phyloP scores from a whole-genome alignment of 2,329 filamentous ascomycete genomes.

The Laburnicola sp. region DNA sequence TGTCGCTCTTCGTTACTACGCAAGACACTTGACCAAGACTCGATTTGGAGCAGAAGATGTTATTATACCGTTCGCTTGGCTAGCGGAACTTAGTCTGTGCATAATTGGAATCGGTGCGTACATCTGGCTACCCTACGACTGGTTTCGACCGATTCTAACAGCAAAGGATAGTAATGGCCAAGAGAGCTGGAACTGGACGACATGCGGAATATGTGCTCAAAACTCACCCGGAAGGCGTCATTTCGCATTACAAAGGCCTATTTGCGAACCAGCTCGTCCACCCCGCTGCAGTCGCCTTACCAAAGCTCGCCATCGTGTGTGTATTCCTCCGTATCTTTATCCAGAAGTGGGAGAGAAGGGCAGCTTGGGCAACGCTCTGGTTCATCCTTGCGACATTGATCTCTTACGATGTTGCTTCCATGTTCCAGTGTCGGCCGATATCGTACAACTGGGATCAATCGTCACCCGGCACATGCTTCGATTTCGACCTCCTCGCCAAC shows the following conservation, averaged over 20 bases:
- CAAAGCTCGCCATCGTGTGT: constrained; percentile 28
- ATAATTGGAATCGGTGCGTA: no score
- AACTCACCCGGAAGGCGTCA: constrained; percentile 18
- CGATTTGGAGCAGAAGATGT: constrained; percentile 18
- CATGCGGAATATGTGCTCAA: constrained; percentile 20
- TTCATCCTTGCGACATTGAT: constrained; percentile 26
- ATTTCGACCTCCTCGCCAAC: constrained; percentile 19
- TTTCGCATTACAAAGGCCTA: constrained; percentile 27
- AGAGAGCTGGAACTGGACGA: constrained; percentile 25
- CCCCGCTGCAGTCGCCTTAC: constrained; percentile 29
- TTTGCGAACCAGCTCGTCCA: constrained; percentile 27
- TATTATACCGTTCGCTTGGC: constrained; percentile 19
- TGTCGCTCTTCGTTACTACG: constrained; percentile 21
- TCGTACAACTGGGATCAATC: constrained; percentile 32
- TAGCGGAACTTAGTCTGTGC: constrained; percentile 17
- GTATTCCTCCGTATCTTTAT: constrained; percentile 31
- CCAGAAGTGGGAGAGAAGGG: constrained; percentile 25
- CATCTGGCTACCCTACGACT: no score
- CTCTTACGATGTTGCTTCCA: constrained; percentile 21
- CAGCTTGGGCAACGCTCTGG: constrained; percentile 21
- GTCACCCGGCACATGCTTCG: constrained; percentile 26
- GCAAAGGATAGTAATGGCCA: constrained; percentile 22
- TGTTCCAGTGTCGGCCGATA: constrained; percentile 30
- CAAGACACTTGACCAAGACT: constrained; percentile 15
- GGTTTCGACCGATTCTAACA: no score